phyloP scores from a whole-genome alignment of 352 stramenopile species.

The Globisporangium paroecandrum region DNA sequence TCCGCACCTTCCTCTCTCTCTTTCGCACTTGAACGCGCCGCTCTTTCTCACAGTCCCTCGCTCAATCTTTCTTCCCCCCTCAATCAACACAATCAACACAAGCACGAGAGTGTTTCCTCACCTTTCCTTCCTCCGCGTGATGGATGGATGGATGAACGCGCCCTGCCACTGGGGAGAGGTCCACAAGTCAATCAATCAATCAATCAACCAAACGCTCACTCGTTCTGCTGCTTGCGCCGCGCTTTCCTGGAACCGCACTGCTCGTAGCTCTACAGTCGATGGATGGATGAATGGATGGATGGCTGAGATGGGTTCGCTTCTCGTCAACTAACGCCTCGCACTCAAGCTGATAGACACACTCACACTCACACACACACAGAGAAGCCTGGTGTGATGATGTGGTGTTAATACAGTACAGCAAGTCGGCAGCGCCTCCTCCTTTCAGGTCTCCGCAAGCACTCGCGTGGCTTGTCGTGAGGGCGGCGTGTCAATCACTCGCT shows the following conservation, averaged over 20 bases:
- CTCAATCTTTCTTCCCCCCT: background rate
- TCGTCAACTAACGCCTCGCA: background rate
- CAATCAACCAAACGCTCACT: background rate
- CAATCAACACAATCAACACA: background rate
- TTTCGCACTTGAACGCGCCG: background rate
- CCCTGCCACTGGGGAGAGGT: background rate
- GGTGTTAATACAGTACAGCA: background rate
- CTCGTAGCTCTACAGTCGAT: background rate
- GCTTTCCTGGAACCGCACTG: background rate
- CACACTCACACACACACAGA: background rate
- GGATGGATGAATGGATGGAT: conserved; percentile 4
- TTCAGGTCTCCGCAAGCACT: background rate
- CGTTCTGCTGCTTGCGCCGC: background rate
- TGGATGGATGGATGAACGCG: conserved; percentile 3
- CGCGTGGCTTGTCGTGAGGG: background rate
- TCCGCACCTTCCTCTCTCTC: background rate
- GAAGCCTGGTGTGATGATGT: background rate
- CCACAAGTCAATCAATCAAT: background rate
- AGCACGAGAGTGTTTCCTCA: background rate
- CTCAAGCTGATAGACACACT: background rate
- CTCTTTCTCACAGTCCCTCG: background rate
- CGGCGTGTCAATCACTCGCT: conserved; percentile 8
- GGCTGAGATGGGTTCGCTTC: conserved; percentile 10
- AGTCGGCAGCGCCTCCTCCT: background rate
- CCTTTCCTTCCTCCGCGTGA: conserved; percentile 10